Conservation (phyloP, 768 basidiomycete genomes). For the Russula sp. region DNA sequence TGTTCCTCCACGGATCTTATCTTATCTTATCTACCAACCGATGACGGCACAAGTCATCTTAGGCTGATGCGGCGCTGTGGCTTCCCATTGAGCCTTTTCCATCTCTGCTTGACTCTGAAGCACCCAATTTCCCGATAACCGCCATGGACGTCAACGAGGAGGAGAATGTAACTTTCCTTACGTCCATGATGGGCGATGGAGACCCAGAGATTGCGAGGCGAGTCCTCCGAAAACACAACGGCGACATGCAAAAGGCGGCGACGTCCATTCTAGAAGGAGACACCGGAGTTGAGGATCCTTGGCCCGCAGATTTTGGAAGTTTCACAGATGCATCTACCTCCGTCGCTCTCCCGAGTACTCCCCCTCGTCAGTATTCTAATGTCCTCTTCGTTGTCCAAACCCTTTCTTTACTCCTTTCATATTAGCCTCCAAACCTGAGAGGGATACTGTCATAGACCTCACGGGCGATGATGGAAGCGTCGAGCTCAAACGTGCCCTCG, state of each 20-base stretch:
- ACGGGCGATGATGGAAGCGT: conserved; percentile 55
- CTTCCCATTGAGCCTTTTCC: neutral
- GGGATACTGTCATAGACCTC: conserved; percentile 50
- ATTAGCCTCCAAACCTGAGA: conserved; percentile 37
- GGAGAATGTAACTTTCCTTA: conserved; percentile 38
- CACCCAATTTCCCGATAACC: neutral
- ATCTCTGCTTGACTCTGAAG: neutral
- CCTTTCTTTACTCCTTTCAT: conserved; percentile 1
- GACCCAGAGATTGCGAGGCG: conserved; percentile 49
- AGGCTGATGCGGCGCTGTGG: neutral
- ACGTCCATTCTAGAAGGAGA: conserved; percentile 37
- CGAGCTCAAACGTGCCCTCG: conserved; percentile 50
- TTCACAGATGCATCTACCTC: conserved; percentile 19
- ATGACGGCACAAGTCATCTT: neutral
- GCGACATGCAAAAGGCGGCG: conserved; percentile 46
- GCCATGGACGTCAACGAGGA: conserved; percentile 33
- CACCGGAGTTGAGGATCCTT: conserved; percentile 27
- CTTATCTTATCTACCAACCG: conserved; percentile 17
- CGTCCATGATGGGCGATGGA: conserved; percentile 42
- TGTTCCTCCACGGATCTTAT: too few species aligned
- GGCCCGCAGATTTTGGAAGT: conserved; percentile 16
- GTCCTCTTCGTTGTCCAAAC: neutral
- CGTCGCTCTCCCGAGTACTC: conserved; percentile 32
- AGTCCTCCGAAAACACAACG: conserved; percentile 59
- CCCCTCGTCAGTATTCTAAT: conserved; percentile 32